phyloP scores from a whole-genome alignment of 371 early-diverging fungal species.

The Mucor saturninus region DNA sequence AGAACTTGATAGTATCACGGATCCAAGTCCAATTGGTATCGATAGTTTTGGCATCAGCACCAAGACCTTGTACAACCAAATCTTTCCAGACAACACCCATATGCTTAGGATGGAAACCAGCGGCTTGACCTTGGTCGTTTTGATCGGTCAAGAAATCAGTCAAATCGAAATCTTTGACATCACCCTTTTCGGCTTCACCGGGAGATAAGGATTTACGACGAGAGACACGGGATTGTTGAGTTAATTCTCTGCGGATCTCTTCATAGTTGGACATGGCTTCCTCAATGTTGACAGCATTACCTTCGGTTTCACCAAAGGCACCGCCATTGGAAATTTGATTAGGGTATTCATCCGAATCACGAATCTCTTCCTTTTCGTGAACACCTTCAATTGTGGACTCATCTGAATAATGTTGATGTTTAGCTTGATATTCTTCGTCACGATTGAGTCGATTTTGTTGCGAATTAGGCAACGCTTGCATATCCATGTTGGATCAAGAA shows the following conservation, averaged over 20 bases:
- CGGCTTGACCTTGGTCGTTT: constrained; percentile 23
- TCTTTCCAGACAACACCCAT: constrained; percentile 57
- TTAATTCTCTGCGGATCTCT: constrained; percentile 51
- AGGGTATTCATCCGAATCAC: constrained; percentile 11
- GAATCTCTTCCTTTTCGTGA: constrained; percentile 31
- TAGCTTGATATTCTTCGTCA: constrained; percentile 25
- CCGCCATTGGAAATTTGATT: constrained; percentile 28
- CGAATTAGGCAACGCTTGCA: constrained; percentile 27
- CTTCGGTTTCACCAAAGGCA: constrained; percentile 47
- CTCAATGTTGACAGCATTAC: constrained; percentile 54
- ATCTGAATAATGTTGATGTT: constrained; percentile 20
- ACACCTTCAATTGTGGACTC: constrained; percentile 33
- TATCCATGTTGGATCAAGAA: constrained; percentile 32
- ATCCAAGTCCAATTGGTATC: constrained; percentile 37
- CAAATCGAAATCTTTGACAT: constrained; percentile 33
- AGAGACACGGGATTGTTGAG: constrained; percentile 44
- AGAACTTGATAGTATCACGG: constrained; percentile 27
- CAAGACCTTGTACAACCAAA: constrained; percentile 54
- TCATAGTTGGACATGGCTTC: constrained; percentile 50
- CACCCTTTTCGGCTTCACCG: constrained; percentile 34
- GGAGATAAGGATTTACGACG: constrained; percentile 26
- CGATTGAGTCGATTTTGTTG: constrained; percentile 17
- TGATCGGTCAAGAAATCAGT: constrained; percentile 35
- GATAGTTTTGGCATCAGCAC: constrained; percentile 38
- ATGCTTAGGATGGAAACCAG: constrained; percentile 51